Percentiles rank a stretch among this genome's conserved stretches.
Conservation (phyloP, 169 alveolate genomes). For the Plasmodium chabaudi region DNA sequence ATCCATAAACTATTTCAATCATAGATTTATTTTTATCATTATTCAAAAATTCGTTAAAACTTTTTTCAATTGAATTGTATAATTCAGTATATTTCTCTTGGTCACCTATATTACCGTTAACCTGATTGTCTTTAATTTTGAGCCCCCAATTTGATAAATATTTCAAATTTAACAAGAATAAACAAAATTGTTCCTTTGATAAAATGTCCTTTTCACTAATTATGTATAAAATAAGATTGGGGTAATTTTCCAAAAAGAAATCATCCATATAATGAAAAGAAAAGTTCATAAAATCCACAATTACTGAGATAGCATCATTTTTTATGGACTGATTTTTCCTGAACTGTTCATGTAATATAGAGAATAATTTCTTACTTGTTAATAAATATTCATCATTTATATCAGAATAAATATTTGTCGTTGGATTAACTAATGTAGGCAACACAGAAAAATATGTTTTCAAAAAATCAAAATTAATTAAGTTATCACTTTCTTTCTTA, state of each 20-base stretch:
- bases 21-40: background rate
- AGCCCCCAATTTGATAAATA: constrained; percentile 1
- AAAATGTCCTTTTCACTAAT: constrained; percentile 16
- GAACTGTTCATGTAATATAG: constrained; percentile 16
- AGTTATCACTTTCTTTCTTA: background rate
- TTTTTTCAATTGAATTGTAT: too few relatives aligned
- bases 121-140: too few relatives aligned
- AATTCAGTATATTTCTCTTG: too few relatives aligned
- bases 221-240: constrained; percentile 21
- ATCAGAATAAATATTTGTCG: constrained; percentile 20
- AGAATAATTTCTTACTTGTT: constrained; percentile 24
- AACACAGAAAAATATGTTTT: constrained; percentile 34
- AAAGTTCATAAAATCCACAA: constrained; percentile 32
- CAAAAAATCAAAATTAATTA: constrained; percentile 22
- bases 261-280: constrained; percentile 27
- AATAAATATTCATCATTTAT: constrained; percentile 21
- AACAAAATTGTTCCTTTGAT: constrained; percentile 8
- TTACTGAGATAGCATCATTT: constrained; percentile 14
- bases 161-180: constrained; percentile 31
- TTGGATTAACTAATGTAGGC: constrained; percentile 37
- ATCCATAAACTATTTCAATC: background rate
- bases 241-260: constrained; percentile 21
- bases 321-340: background rate
- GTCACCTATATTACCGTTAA: too few relatives aligned
- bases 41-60: too few relatives aligned